phyloP scores from a whole-genome alignment of 306 rosid genomes.

The Morella rubra region DNA sequence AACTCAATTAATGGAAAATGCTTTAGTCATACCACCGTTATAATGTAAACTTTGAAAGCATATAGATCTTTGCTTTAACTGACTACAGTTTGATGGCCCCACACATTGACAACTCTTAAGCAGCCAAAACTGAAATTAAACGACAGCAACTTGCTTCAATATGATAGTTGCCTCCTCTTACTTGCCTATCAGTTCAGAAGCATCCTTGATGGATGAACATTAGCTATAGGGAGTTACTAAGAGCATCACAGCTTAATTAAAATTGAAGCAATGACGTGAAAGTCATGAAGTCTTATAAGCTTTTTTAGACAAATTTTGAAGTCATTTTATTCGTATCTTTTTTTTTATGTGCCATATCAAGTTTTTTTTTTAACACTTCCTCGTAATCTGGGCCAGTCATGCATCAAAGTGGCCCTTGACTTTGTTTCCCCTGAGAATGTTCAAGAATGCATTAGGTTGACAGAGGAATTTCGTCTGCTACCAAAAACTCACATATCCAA shows the following conservation, averaged over 20 bases:
- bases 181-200: background rate
- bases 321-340: background rate
- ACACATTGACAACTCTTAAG: background rate
- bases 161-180: background rate
- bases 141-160: background rate
- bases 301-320: background rate
- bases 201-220: background rate
- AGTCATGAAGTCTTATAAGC: background rate
- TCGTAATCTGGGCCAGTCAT: constrained; percentile 44
- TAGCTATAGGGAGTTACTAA: too few relatives aligned
- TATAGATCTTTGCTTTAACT: background rate
- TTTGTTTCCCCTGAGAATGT: constrained; percentile 67
- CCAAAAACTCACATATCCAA: constrained; percentile 55
- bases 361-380: constrained; percentile 26
- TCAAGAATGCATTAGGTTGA: constrained; percentile 53
- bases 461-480: constrained; percentile 61
- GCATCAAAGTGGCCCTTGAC: constrained; percentile 67
- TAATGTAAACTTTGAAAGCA: background rate
- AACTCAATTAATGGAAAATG: background rate
- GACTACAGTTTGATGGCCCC: too few relatives aligned
- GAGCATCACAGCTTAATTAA: background rate
- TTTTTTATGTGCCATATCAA: constrained; percentile 12
- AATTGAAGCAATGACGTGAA: background rate
- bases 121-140: background rate
- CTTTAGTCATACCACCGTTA: background rate